These are phyloP conservation scores for Pestalotiopsis sp. DNA, from an alignment of 2,329 filamentous ascomycete species.

Conservation along the genomic window DNA sequence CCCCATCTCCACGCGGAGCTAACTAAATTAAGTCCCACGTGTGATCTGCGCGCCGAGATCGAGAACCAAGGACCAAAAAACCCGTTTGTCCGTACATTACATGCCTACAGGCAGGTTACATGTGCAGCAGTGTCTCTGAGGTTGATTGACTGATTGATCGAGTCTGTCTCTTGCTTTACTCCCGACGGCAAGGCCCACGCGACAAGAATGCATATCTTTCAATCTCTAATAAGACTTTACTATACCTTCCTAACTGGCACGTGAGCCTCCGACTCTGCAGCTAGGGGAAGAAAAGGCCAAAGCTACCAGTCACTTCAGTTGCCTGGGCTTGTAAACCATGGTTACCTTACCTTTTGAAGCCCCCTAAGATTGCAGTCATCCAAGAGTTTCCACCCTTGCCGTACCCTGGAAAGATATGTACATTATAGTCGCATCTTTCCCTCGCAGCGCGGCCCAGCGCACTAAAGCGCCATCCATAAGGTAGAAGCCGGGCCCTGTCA, in stretches of 20 bases:
- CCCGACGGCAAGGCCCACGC: background rate
- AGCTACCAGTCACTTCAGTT: background rate
- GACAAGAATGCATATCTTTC: background rate
- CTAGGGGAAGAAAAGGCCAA: background rate
- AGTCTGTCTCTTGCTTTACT: background rate
- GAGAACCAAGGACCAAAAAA: background rate
- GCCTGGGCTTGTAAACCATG: background rate
- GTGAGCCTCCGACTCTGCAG: background rate
- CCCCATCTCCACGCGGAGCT: conserved; percentile 6
- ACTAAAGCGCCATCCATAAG: background rate
- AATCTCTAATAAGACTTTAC: background rate
- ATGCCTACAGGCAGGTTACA: background rate
- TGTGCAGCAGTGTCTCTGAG: background rate
- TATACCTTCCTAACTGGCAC: background rate
- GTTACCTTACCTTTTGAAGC: background rate
- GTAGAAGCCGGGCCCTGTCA: background rate
- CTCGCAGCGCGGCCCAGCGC: background rate
- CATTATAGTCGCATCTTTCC: background rate
- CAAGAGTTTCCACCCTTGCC: background rate
- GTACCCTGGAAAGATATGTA: background rate
- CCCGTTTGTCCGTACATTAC: background rate
- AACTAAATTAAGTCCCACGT: conserved; percentile 7
- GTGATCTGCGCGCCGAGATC: conserved; percentile 2
- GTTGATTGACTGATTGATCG: background rate
- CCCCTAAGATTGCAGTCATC: background rate